Conservation (phyloP, 2,329 filamentous ascomycete species). For the Zopfia rhizophila region DNA sequence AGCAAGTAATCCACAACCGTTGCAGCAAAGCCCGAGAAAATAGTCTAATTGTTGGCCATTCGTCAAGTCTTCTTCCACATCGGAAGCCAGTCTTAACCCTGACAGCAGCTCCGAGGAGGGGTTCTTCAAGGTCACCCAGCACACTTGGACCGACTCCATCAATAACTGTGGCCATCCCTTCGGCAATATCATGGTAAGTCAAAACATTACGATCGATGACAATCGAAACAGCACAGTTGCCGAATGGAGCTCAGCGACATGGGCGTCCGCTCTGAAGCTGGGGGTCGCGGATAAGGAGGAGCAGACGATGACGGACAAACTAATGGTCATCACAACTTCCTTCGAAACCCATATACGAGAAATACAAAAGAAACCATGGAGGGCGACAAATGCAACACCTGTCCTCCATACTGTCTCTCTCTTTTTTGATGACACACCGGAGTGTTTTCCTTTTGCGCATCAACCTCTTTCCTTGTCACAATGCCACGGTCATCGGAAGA, state of each 20-base stretch:
- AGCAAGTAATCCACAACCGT: conserved; percentile 9
- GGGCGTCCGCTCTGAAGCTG: conserved; percentile 43
- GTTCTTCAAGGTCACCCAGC: conserved; percentile 26
- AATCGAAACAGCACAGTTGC: conserved; percentile 29
- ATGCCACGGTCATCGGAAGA: too few relatives aligned
- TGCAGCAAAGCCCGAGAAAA: conserved; percentile 12
- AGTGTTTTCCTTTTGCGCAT: too few relatives aligned
- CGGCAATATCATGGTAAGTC: conserved; percentile 52
- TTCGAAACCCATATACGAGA: conserved; percentile 37
- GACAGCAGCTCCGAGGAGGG: conserved; percentile 46
- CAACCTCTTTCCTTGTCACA: too few relatives aligned
- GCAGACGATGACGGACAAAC: conserved; percentile 52
- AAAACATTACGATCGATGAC: conserved; percentile 45
- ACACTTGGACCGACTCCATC: conserved; percentile 7
- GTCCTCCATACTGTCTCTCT: too few relatives aligned
- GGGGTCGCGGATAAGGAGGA: conserved; percentile 51
- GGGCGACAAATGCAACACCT: too few relatives aligned
- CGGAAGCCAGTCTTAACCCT: conserved; percentile 26
- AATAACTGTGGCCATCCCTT: conserved; percentile 32
- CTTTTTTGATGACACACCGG: too few relatives aligned
- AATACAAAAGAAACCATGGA: too few relatives aligned
- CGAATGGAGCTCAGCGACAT: conserved; percentile 44
- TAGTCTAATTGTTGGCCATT: conserved; percentile 28
- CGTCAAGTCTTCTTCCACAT: conserved; percentile 13
- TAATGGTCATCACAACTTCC: conserved; percentile 44